Evolutionary conservation across 176 grass and related monocot species (phyloP), one percentile per base, ranked within the genome.

Genomic region (Phragmites australis): DNA sequence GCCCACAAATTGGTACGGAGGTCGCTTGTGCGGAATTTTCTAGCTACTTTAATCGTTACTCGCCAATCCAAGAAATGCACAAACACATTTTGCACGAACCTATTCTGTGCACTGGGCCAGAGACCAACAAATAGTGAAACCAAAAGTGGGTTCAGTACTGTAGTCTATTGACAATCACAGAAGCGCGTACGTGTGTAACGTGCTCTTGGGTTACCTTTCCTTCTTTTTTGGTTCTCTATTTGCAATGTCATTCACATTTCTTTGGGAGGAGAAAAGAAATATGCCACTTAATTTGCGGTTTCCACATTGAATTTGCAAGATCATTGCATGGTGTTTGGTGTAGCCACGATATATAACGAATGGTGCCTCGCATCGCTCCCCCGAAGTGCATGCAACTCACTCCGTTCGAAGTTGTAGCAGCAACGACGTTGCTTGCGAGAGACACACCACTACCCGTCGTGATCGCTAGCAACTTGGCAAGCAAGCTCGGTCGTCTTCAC

Each of bases 191-290:
- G 60, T 25, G 37, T n/a, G 63, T 40, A 46, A 39, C 76, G 11
- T 39, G 66, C 27, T 9, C 57, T 49, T 29, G 17, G 6, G 15
- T 12, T 29, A 1, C 52, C 19, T 40, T 5, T 6, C 9, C 25
- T 6, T 22, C 65, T 26, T 18, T 18, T 18, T 1, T 42, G 8
- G 3, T n/a, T 17, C 27, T 68, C 18, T 44, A 8, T 70, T 64
- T 32, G 56, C 82, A 85, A 89, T 49, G 72, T 31, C 82, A 66
- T 89, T 82, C 87, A 89, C 78, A 85, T 89, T 88, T 82, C 65
- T 61, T 54, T 49, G 2, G 17, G 25, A 26, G 7, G 31, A 7
- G 14, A 8, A 49, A 64, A 55, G 3, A 76, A 76, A 75, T 48
- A 54, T 34, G 55, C 34, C n/a, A 6, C 27, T 8, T 19, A 0